Base-by-base conservation (phyloP, 1,284 basidiomycete species). In the Cutaneotrichosporon sp. region DNA sequence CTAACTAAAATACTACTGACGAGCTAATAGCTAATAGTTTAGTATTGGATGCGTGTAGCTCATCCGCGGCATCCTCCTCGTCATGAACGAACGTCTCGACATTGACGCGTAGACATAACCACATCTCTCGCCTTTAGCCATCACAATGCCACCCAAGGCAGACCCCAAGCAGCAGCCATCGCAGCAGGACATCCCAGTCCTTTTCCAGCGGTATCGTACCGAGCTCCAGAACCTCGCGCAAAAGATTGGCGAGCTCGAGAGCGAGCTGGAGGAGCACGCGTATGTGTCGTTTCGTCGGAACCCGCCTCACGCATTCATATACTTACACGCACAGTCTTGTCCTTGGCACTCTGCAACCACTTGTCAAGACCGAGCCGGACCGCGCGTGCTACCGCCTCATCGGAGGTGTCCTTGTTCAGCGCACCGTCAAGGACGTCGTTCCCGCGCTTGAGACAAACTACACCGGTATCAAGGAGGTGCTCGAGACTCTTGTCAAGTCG, bases 331-430 rank as follows among this genome's bases (percentile, higher is more conserved):
- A 10, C 64, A 97, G 92, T 39, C 80, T 98, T 15, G 96, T 99
- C 9, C 81, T 98, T 42, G 81, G 82, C 2, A 97, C 94, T 1
- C 77, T 99, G 23, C 82, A 86, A 47, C 74, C 74, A n/a, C 56
- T 76, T 7, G 42, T 67, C 55, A 85, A 92, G 63, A 84, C 84
- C 8, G 89, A 94, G 56, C 91, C 94, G 21, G 81, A 85, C 68
- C 84, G 96, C 56, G 92, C 90, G 76, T 98, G 96, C 76, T 99
- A 97, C 77, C 85, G 96, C 46, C 80, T 98, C 62, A 88, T 99
- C 57, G 96, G 96, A 12, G 96, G 94, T 26, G 86, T 97, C 2
- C 81, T 99, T 9, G 93, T 97, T 22, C 92, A 98, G 74, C 82
- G 93, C 44, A 97, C 91, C 0, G 96, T 98, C 42, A 86, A 88